Conservation (phyloP, 2,329 filamentous ascomycete species). For the Phaeosphaeria sp. region DNA sequence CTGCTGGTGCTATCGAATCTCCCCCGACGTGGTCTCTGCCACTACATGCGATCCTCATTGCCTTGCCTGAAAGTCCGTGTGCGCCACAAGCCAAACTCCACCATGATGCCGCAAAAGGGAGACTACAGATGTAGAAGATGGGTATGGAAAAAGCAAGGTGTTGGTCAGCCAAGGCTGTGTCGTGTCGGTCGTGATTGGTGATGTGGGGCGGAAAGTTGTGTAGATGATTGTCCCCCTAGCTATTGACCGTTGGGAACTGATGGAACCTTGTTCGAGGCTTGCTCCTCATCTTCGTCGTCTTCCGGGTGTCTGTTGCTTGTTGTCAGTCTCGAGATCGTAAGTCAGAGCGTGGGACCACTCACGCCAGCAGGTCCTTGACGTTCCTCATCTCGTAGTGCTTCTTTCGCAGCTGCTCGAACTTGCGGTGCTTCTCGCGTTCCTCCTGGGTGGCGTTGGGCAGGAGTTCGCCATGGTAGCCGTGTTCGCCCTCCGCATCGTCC, state of each 20-base stretch:
- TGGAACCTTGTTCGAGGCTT: slow-evolving; percentile 12
- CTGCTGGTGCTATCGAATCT: background rate
- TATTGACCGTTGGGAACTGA: slow-evolving; percentile 31
- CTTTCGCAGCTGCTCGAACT: slow-evolving; percentile 91
- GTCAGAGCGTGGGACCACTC: slow-evolving; percentile 15
- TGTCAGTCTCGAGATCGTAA: background rate
- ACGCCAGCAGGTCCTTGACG: slow-evolving; percentile 86
- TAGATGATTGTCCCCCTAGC: background rate
- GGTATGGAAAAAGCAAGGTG: background rate
- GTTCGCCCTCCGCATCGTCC: slow-evolving; percentile 46
- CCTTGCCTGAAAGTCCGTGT: background rate
- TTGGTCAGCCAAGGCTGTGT: background rate
- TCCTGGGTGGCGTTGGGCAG: slow-evolving; percentile 65
- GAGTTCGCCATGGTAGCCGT: slow-evolving; percentile 65
- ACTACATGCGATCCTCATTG: background rate
- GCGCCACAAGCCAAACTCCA: slow-evolving; percentile 1
- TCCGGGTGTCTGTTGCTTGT: slow-evolving; percentile 28
- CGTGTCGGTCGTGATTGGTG: background rate
- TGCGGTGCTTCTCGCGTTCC: slow-evolving; percentile 87
- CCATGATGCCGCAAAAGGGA: slow-evolving; percentile 11
- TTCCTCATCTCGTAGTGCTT: slow-evolving; percentile 99
- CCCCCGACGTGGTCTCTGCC: background rate
- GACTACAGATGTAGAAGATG: background rate
- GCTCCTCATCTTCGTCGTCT: slow-evolving; percentile 31
- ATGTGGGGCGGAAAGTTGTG: background rate